Evolutionary conservation across 2,329 filamentous ascomycete species (phyloP), one percentile per base, ranked within the genome.

Genomic region (Dactylellina parvicollis): DNA sequence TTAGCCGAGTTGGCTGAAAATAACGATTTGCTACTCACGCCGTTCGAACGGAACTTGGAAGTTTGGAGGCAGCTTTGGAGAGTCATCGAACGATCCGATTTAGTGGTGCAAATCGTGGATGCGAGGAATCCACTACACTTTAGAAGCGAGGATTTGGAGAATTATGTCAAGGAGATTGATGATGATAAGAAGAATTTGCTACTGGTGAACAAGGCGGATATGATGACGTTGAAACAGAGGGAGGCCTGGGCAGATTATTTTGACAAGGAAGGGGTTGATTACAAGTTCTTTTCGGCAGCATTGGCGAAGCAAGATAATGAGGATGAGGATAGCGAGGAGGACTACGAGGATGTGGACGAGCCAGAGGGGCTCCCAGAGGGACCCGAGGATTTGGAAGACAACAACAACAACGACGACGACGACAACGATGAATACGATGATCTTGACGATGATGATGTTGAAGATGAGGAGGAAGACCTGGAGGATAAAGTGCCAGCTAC

Each of bases 11-110:
- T 99, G 60, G 92, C 97, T 79, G 94, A 99, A 83, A 92, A 91
- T 78, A 89, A 97, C 69, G 95, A 99, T 80, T 82, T 99, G 64
- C 86, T 99, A 61, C 93, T 99, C 92, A 99, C 95, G 0, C 95
- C 95, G 0, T 99, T 99, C 79, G 95, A 99, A 84, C 87, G 95
- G 71, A 99, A 99, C 80, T 80, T 99, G 74, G 96, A 99, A 79
- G 95, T 99, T 26, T 99, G 95, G 95, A 88, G 95, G 80, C 95
- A 99, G 81, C 80, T 99, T 77, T 99, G 95, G 95, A 88, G 95
- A 82, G 95, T 99, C 69, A 97, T 99, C 78, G 95, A 99, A 84
- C 86, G 95, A 74, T 97, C 92, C 14, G 95, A 99, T 81, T 83
- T 99, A 40, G 87, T 99, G 2, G 95, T 99, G 34, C 95, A 99